phyloP scores from a whole-genome alignment of 345 rosid genomes.

The Eucalyptus pauciflora region DNA sequence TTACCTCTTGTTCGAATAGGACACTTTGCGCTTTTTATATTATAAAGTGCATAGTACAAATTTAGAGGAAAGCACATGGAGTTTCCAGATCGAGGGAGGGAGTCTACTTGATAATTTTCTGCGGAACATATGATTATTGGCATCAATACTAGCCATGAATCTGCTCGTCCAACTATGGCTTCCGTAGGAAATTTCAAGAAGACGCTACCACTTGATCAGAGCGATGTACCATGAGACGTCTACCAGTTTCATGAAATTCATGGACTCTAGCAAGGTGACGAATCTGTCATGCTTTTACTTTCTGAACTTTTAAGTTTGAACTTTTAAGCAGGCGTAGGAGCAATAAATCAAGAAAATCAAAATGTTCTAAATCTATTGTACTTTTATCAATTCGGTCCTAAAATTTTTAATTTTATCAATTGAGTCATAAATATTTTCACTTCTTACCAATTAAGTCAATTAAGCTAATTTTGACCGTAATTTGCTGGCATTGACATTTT shows the following conservation, averaged over 20 bases:
- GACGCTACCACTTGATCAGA: background rate
- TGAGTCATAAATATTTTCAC: too few species aligned
- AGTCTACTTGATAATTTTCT: background rate
- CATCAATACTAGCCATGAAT: background rate
- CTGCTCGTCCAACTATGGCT: background rate
- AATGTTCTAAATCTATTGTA: too few species aligned
- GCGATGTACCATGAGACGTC: background rate
- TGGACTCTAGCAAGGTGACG: background rate
- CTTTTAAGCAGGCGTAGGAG: background rate
- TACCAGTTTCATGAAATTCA: background rate
- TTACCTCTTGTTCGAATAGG: background rate
- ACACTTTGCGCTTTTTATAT: background rate
- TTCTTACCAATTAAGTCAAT: too few species aligned
- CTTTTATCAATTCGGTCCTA: rapidly evolving
- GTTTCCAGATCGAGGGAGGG: background rate
- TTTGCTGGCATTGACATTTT: rapidly evolving
- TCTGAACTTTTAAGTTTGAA: background rate
- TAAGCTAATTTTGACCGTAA: rapidly evolving
- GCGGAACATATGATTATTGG: background rate
- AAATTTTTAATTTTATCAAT: too few species aligned
- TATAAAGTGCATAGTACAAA: background rate
- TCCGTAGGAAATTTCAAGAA: background rate
- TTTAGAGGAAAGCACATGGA: background rate
- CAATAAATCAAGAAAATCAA: background rate
- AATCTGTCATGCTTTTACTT: background rate